These are phyloP conservation scores for Lepiota venenata DNA, from an alignment of 768 basidiomycete species.

Conservation along the genomic window DNA sequence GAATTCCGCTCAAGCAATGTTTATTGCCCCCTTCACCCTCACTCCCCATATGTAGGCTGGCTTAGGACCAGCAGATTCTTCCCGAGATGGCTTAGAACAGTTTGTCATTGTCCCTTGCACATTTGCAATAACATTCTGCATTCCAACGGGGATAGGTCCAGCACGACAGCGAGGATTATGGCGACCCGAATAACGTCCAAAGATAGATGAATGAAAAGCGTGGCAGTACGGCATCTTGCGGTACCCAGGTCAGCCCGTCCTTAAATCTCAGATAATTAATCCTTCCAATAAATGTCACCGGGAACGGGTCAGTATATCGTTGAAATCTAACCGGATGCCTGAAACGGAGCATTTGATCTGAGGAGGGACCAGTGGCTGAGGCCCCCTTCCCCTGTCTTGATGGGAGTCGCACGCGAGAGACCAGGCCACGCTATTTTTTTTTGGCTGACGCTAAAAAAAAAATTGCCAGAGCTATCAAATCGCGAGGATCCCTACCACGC, in stretches of 20 bases:
- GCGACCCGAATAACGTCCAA: constrained; percentile 25
- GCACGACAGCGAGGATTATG: constrained; percentile 5
- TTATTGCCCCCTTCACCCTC: neutral
- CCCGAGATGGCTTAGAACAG: constrained; percentile 5
- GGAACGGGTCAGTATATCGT: neutral
- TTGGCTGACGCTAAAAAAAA: neutral
- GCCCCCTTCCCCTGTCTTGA: neutral
- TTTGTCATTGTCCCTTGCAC: neutral
- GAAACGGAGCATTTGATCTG: too few relatives aligned
- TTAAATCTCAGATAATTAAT: neutral
- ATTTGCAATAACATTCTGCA: constrained; percentile 5
- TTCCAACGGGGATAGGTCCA: constrained; percentile 6
- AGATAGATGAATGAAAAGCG: constrained; percentile 20
- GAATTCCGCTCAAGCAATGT: constrained; percentile 3
- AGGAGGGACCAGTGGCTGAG: too few relatives aligned
- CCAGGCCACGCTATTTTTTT: neutral
- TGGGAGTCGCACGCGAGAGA: neutral
- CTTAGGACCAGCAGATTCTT: neutral
- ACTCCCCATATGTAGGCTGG: constrained; percentile 1
- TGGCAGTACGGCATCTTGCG: constrained; percentile 15
- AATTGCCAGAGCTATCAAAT: constrained; percentile 1
- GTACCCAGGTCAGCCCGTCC: neutral
- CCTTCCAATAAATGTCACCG: neutral
- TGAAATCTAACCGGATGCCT: neutral
- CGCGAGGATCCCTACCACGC: neutral